phyloP scores from a whole-genome alignment of 1,284 basidiomycete species.

The Xerocomus amazonicus region DNA sequence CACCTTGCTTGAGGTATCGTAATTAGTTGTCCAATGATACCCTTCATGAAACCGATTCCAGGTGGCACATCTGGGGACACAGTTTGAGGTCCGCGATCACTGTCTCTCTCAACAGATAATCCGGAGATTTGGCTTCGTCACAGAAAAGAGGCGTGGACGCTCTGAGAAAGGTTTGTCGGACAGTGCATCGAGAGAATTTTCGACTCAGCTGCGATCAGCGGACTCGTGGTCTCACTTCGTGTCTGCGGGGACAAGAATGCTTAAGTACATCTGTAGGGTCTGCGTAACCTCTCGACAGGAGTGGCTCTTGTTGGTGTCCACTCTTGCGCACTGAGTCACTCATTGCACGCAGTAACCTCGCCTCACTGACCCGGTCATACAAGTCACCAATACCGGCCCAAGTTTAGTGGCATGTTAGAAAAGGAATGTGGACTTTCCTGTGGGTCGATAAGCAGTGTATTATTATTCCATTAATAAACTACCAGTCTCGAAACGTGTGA shows the following conservation, averaged over 20 bases:
- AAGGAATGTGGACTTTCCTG: conserved; percentile 22
- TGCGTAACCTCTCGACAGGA: conserved; percentile 37
- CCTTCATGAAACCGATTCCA: conserved; percentile 17
- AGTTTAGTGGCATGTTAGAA: conserved; percentile 38
- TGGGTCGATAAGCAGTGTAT: background rate
- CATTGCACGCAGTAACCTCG: conserved; percentile 30
- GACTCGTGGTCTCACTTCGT: conserved; percentile 35
- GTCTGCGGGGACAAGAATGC: conserved; percentile 45
- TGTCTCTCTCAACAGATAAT: conserved; percentile 36
- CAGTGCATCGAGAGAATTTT: background rate
- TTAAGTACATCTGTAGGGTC: conserved; percentile 45
- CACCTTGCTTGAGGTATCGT: conserved; percentile 42
- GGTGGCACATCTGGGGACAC: conserved; percentile 49
- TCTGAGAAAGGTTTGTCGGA: conserved; percentile 40
- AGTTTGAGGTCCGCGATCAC: conserved; percentile 50
- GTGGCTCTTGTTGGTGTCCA: conserved; percentile 29
- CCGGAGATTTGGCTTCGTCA: conserved; percentile 44
- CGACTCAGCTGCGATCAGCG: conserved; percentile 20
- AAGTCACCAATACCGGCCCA: conserved; percentile 34
- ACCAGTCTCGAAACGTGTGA: background rate
- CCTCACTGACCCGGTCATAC: conserved; percentile 38
- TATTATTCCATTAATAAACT: background rate
- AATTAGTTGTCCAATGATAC: background rate
- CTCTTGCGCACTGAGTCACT: background rate
- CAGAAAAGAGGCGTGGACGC: conserved; percentile 38